Base-by-base conservation (phyloP, 495 filamentous ascomycete species). In the Aspergillus sclerotiicarbonarius region DNA sequence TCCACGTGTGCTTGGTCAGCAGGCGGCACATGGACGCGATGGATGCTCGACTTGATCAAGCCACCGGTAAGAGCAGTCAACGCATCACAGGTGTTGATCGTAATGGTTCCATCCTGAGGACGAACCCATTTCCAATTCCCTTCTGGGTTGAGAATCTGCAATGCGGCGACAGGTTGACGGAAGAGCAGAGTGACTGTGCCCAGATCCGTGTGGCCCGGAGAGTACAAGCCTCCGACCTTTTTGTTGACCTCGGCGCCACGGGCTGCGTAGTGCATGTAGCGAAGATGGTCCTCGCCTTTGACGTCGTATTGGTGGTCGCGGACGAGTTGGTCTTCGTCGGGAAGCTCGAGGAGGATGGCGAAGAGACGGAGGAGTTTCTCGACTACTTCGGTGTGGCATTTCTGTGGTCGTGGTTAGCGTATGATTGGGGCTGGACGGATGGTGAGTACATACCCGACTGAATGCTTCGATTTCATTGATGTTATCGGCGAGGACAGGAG, bases 241-340 rank as follows among this genome's bases (percentile, higher is more conserved):
- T 69, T 60, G 66, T 81, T 80, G 9, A 77, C 76, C 18, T 76
- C 75, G 7, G 66, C 32, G 31, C 59, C 71, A 2, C 78, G 78
- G 0, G 74, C 70, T 12, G 67, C 68, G 61, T 82, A 82, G 63
- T 77, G 72, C 78, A 82, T 82, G 64, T 81, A 81, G 33, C 78
- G 80, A 1, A 81, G 69, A 55, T 80, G 77, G 43, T 78, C 76
- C 45, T 80, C 80, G 21, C 76, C 72, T n/a, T 71, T 66, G 12
- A 67, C 66, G 51, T 80, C 74, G 56, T 81, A 82, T 13, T 62
- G 65, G 59, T 82, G 80, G 61, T 77, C 71, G 44, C 63, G 65
- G 29, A 78, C 73, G 2, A 82, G 69, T 41, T 80, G 73, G 33
- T 79, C 73, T 58, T 80, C 76, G 54, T 79, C 74, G 0, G 76